phyloP scores from a whole-genome alignment of 768 basidiomycete genomes.

The Lentinula edodes region DNA sequence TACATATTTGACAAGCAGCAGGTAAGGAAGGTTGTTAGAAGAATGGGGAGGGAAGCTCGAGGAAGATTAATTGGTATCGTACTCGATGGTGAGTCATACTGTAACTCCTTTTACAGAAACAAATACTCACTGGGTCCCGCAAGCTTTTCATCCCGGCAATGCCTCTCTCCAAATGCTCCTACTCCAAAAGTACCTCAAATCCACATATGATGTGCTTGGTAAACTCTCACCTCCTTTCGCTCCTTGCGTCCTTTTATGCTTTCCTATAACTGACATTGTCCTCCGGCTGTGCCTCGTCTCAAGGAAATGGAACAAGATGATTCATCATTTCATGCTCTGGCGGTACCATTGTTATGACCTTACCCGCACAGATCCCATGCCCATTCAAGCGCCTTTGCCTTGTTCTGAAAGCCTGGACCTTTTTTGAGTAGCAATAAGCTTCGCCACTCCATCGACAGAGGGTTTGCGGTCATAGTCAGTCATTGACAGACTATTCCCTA shows the following conservation, averaged over 20 bases:
- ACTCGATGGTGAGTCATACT: conserved; percentile 42
- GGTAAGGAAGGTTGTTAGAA: conserved; percentile 58
- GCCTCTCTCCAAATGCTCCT: conserved; percentile 79
- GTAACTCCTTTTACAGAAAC: neutral
- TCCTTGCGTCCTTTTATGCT: conserved; percentile 53
- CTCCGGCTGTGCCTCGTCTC: conserved; percentile 27
- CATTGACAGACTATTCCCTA: too few species aligned
- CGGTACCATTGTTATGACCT: conserved; percentile 67
- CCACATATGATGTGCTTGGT: conserved; percentile 79
- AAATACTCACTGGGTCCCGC: conserved; percentile 2
- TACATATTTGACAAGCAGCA: conserved; percentile 68
- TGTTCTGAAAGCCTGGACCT: too few species aligned
- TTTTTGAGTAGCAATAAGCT: too few species aligned
- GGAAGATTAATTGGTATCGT: conserved; percentile 71
- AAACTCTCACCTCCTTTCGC: conserved; percentile 64
- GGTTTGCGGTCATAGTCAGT: too few species aligned
- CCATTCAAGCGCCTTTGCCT: conserved; percentile 23
- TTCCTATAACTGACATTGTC: conserved; percentile 52
- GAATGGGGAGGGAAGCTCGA: conserved; percentile 58
- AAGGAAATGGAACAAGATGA: conserved; percentile 37
- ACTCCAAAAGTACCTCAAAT: conserved; percentile 77
- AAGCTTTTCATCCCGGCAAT: conserved; percentile 79
- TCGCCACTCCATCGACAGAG: too few species aligned
- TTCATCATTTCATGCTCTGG: conserved; percentile 71
- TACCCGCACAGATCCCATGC: conserved; percentile 67